phyloP scores from a whole-genome alignment of 2,329 filamentous ascomycete species.

The Salinomyces thailandicus region DNA sequence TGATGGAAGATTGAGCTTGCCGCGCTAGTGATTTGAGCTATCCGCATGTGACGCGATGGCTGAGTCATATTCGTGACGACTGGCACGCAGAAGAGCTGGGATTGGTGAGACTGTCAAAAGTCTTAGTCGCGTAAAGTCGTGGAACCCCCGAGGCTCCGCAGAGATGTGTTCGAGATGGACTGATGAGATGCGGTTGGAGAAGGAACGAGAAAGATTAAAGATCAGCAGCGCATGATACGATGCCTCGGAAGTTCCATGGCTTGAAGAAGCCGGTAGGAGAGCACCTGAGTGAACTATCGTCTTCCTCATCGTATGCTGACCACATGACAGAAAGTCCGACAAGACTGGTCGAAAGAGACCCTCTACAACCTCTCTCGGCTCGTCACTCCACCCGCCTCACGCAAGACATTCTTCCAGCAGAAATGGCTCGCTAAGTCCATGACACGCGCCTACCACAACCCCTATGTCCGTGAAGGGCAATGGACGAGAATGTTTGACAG shows the following conservation, averaged over 20 bases:
- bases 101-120: too few species aligned
- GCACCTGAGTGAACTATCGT: background rate
- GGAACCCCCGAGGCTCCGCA: too few species aligned
- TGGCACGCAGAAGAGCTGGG: too few species aligned
- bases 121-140: too few species aligned
- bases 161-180: background rate
- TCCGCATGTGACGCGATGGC: too few species aligned
- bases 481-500: constrained; percentile 90
- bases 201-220: too few species aligned
- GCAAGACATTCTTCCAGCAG: constrained; percentile 84
- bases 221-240: constrained; percentile 2
- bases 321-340: constrained; percentile 64
- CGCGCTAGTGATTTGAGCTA: too few species aligned
- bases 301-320: background rate
- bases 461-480: constrained; percentile 83
- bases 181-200: too few species aligned
- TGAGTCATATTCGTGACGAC: too few species aligned
- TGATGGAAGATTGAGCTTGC: too few species aligned
- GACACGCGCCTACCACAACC: constrained; percentile 82
- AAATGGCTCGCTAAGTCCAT: constrained; percentile 89
- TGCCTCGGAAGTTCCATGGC: constrained; percentile 48
- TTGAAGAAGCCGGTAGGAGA: constrained; percentile 37
- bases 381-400: constrained; percentile 33
- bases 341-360: constrained; percentile 97
- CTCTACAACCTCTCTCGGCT: constrained; percentile 71